Base-by-base conservation (phyloP, 1,139 yeast species). In the Debaryomyces udenii region DNA sequence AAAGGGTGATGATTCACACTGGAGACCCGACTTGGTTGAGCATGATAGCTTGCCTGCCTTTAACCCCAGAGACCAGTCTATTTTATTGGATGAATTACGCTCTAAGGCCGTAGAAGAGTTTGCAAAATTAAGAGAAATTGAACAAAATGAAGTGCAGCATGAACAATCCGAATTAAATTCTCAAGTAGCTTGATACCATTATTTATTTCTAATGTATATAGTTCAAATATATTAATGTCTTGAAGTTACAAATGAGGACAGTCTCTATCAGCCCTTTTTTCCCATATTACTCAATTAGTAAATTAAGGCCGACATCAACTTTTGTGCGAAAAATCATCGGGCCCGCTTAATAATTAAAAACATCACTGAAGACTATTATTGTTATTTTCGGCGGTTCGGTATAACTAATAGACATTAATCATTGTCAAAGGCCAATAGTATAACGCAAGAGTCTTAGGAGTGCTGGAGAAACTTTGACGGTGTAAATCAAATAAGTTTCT, bases 1-100 rank as follows among this genome's bases (percentile, higher is more conserved):
- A 63, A 80, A 80, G 66, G 96, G 97, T 35, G 89, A 81, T 37
- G 81, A 76, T 42, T 63, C 70, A 48, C 70, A 80, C 53, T 87
- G 96, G 96, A 64, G 77, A 47, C 40, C 48, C 2, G 75, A 74
- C 29, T 61, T 78, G 48, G 85, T 82, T 15, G 64, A 73, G 48
- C 95, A 86, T 59, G 74, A 70, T 9, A 65, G 66, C 38, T 64
- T 86, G 51, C 89, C 88, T 6, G 50, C 78, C 38, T 77, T 74
- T 55, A 79, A 78, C 52, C 82, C 89, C 15, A 79, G 83, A 53
- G 84, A 83, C 50, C 84, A 83, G 59, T 72, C 76, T 43, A 81
- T 81, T 4, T 66, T 83, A 48, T 67, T 86, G 57, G 81, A 81
- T 50, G 79, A 79, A 49, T 68, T 80, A 61, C 76, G 80, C 51